A percentile compares a stretch with the other conserved stretches of the same genome.
These are phyloP conservation scores for Vanderwaltozyma yarrowii DNA, from an alignment of 805 yeast genomes.

Conservation along the genomic window DNA sequence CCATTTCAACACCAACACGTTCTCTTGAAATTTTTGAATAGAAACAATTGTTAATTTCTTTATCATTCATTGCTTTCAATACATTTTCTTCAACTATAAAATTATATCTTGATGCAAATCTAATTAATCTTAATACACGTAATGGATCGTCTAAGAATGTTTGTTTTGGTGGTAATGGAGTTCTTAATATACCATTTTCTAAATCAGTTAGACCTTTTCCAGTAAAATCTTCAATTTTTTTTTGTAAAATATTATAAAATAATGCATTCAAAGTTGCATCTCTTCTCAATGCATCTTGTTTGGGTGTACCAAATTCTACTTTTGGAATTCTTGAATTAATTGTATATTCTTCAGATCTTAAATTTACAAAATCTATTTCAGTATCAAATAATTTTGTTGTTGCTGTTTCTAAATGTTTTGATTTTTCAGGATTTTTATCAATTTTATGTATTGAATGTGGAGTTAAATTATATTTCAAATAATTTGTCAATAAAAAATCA, in stretches of 20 bases:
- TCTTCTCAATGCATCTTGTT: conserved; percentile 82
- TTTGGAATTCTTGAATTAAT: conserved; percentile 78
- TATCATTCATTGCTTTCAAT: conserved; percentile 51
- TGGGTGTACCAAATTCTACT: conserved; percentile 78
- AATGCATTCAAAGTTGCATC: conserved; percentile 94
- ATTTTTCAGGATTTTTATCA: conserved; percentile 87
- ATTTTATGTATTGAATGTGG: conserved; percentile 60
- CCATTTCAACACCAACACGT: conserved; percentile 77
- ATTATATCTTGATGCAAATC: conserved; percentile 75
- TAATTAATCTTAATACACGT: conserved; percentile 70
- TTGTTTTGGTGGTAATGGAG: conserved; percentile 76
- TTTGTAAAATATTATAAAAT: conserved; percentile 68
- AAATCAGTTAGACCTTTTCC: conserved; percentile 66
- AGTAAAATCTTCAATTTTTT: conserved; percentile 76
- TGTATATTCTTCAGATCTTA: conserved; percentile 80
- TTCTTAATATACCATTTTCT: conserved; percentile 57
- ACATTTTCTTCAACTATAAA: conserved; percentile 56
- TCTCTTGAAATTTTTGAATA: conserved; percentile 75
- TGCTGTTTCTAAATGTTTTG: conserved; percentile 94
- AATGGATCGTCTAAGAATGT: conserved; percentile 94
- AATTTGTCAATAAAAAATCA: conserved; percentile 35
- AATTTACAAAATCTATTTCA: conserved; percentile 90
- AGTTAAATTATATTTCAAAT: conserved; percentile 21
- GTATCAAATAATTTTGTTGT: conserved; percentile 75
- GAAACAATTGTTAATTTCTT: conserved; percentile 48